A percentile compares a stretch with the other conserved stretches of the same genome.
phyloP scores from a whole-genome alignment of 768 basidiomycete species.

The Tulasnella sp. region DNA sequence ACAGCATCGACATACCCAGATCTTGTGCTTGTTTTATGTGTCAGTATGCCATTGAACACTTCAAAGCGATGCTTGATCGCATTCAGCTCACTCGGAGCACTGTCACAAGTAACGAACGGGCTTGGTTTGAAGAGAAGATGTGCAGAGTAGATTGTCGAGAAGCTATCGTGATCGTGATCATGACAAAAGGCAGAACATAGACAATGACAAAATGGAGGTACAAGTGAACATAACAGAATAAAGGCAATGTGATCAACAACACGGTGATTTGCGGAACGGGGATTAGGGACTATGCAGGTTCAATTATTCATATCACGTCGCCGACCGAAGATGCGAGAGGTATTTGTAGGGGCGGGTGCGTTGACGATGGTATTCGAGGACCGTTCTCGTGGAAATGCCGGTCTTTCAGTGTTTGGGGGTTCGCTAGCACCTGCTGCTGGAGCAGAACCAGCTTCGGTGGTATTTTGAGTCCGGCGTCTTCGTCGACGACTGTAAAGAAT shows the following conservation, averaged over 20 bases:
- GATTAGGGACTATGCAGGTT: neutral
- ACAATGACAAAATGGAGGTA: neutral
- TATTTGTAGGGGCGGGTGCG: neutral
- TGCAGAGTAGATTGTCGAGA: neutral
- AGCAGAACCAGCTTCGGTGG: neutral
- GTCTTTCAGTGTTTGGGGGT: neutral
- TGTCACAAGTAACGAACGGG: too few species aligned
- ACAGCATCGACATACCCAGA: too few species aligned
- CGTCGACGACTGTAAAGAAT: neutral
- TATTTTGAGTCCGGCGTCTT: conserved; percentile 3
- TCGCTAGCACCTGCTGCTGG: neutral
- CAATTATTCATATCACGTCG: neutral
- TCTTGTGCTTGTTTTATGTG: too few species aligned
- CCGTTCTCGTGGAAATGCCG: neutral
- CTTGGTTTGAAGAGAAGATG: too few species aligned
- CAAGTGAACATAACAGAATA: neutral
- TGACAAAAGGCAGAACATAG: neutral
- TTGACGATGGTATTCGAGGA: neutral
- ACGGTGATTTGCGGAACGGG: neutral
- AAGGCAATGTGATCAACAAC: neutral
- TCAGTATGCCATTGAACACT: too few species aligned
- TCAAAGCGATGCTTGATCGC: neutral
- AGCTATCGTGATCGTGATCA: neutral
- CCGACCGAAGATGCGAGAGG: neutral
- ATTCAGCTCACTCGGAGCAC: neutral